Evolutionary conservation across 805 yeast species (phyloP).

Genomic region (Wickerhamiella musiphila): DNA sequence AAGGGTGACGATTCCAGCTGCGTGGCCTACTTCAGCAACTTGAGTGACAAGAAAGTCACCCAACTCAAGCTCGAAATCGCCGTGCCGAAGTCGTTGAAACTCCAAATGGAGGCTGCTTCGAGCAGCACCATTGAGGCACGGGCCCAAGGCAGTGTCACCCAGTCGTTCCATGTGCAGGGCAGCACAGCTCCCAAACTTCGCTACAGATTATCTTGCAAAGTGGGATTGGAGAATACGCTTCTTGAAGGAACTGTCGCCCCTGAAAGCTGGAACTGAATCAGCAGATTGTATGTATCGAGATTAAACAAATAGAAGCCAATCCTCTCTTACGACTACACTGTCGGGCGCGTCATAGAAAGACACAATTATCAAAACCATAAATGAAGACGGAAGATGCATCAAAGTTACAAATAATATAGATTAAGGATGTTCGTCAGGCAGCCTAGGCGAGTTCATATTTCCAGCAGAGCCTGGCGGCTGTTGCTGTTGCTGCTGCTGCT

Average conservation of each 20-base stretch:
- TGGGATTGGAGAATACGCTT: conserved; percentile 27
- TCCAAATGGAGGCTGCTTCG: conserved; percentile 46
- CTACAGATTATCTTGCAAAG: conserved; percentile 48
- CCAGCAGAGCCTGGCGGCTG: not conserved
- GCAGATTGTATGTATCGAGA: no score
- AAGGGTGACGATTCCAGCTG: no score
- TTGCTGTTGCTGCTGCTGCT: conserved; percentile 6
- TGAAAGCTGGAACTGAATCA: no score
- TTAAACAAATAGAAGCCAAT: no score
- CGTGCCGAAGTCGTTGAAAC: conserved; percentile 44
- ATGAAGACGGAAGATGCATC: no score
- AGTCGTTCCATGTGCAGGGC: conserved; percentile 27
- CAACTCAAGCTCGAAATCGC: conserved; percentile 48
- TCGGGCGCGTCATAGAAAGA: no score
- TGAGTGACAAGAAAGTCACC: conserved; percentile 27
- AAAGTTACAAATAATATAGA: no score
- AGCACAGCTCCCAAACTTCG: conserved; percentile 41
- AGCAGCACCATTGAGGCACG: conserved; percentile 34
- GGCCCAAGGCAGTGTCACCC: conserved; percentile 34
- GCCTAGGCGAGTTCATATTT: no score
- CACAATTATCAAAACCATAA: no score
- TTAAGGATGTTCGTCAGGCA: no score
- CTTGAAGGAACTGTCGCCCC: no score
- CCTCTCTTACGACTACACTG: no score
- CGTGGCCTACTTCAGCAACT: conserved; percentile 35